Base-by-base conservation (phyloP, 1,284 basidiomycete species). In the Porogramme epimiltina region DNA sequence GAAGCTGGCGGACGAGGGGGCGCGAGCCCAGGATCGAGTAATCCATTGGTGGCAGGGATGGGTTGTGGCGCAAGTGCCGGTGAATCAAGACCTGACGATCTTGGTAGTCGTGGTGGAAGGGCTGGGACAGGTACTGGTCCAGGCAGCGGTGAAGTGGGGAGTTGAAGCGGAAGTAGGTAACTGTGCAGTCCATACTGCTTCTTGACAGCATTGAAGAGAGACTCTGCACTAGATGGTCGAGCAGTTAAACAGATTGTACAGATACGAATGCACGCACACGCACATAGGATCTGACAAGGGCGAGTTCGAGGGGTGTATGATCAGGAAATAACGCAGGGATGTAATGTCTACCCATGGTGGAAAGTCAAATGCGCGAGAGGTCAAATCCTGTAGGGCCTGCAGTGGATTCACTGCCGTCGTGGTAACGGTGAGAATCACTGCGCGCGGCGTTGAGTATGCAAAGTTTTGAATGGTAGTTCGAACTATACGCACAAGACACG, bases 181-280 rank as follows among this genome's bases (percentile, higher is more conserved):
- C 79, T 81, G 62, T 92, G 82, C 15, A 90, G 70, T 16, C 89
- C 89, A 66, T 82, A 88, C 65, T 91, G 89, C 64, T 89, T 91
- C 77, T 87, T 92, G 47, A 88, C 83, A 1, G 89, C 89, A 62
- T 91, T 92, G 65, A 84, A 86, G 13, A 92, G 73, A 3, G 89
- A 87, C 36, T 75, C 77, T 31, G 87, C 85, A 71, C 89, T 92
- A 59, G 15, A 51, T 13, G 47, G 18, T 28, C 3, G 18, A 40
- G n/a, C 37, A 24, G 10, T 4, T 34, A 31, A 45, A 51, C 2
- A 15, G 25, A 39, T 20, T 23, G 39, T 4, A 24, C n/a, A n/a
- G 4, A 23, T 16, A 19, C 3, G 25, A 38, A 6, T 19, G 23
- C 20, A 46, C n/a, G 19, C 20, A 49, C 34, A 79, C 87, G 49